Percentiles rank a stretch among this genome's conserved stretches.
Evolutionary conservation across 768 basidiomycete genomes (phyloP).

Genomic region (Rhizopogon vesiculosus): DNA sequence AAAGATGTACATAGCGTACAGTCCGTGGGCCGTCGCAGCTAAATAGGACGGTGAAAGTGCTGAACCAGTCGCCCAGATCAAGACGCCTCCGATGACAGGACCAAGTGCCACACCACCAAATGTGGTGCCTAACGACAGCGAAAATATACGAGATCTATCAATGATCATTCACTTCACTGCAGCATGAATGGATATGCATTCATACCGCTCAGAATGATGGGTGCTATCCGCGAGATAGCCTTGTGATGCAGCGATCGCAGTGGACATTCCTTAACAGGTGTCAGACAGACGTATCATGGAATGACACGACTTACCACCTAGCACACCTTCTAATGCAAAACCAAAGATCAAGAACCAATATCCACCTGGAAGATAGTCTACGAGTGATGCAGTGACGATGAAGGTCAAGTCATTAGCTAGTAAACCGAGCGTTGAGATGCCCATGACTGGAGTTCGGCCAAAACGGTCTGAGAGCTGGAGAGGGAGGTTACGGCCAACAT

Average conservation of each 20-base stretch:
- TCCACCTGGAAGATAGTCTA: conserved; percentile 64
- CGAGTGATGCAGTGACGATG: conserved; percentile 57
- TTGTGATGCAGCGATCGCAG: conserved; percentile 47
- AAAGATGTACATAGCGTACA: conserved; percentile 47
- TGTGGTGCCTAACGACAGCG: conserved; percentile 59
- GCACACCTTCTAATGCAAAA: conserved; percentile 58
- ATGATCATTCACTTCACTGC: conserved; percentile 3
- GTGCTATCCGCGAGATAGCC: conserved; percentile 72
- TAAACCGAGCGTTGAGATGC: conserved; percentile 55
- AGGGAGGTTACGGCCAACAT: background rate
- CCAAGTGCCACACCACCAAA: conserved; percentile 77
- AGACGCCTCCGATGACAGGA: conserved; percentile 63
- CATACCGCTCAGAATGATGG: conserved; percentile 48
- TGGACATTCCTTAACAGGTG: conserved; percentile 40
- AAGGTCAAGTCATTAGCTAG: conserved; percentile 62
- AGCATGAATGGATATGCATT: background rate
- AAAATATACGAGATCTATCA: conserved; percentile 58
- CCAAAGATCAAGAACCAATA: conserved; percentile 80
- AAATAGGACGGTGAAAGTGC: conserved; percentile 71
- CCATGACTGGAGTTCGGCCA: conserved; percentile 65
- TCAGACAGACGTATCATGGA: background rate
- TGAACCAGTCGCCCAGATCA: conserved; percentile 53
- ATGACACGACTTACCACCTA: conserved; percentile 54
- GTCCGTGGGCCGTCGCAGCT: conserved; percentile 42
- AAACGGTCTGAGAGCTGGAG: conserved; percentile 68